These are phyloP conservation scores for Leptoxyphium fumago DNA, from an alignment of 2,329 filamentous ascomycete species.

Conservation along the genomic window DNA sequence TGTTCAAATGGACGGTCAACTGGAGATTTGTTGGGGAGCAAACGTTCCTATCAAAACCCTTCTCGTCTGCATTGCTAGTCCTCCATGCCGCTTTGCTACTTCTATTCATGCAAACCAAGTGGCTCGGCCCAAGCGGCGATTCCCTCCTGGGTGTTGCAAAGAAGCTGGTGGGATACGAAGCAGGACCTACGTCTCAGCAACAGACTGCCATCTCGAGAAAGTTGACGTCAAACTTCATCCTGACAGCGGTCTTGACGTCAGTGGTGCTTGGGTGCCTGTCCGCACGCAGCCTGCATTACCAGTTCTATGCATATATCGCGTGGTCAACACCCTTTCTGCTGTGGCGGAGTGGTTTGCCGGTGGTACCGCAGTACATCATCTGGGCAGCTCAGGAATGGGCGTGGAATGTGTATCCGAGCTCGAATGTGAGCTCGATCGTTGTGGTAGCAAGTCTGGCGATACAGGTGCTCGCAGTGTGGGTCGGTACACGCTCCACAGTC, in stretches of 20 bases:
- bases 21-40: conserved; percentile 91
- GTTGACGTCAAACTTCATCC: conserved; percentile 57
- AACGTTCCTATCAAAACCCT: conserved; percentile 55
- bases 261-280: conserved; percentile 71
- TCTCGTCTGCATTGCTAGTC: conserved; percentile 52
- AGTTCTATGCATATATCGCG: conserved; percentile 84
- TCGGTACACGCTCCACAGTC: neutral
- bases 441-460: conserved; percentile 58
- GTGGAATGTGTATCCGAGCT: conserved; percentile 90
- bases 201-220: conserved; percentile 42
- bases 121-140: conserved; percentile 55
- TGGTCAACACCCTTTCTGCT: conserved; percentile 81
- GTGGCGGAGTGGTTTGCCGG: conserved; percentile 52
- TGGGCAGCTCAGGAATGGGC: conserved; percentile 80
- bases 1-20: conserved; percentile 98
- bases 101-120: conserved; percentile 51
- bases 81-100: conserved; percentile 51
- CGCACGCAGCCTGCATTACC: conserved; percentile 80
- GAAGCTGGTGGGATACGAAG: conserved; percentile 24
- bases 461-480: conserved; percentile 50
- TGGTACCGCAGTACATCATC: conserved; percentile 43
- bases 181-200: conserved; percentile 31
- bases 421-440: conserved; percentile 43
- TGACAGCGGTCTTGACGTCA: conserved; percentile 62
- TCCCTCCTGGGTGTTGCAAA: conserved; percentile 40